phyloP scores from a whole-genome alignment of 805 yeast genomes.

The Saccharomycopsis sp. region DNA sequence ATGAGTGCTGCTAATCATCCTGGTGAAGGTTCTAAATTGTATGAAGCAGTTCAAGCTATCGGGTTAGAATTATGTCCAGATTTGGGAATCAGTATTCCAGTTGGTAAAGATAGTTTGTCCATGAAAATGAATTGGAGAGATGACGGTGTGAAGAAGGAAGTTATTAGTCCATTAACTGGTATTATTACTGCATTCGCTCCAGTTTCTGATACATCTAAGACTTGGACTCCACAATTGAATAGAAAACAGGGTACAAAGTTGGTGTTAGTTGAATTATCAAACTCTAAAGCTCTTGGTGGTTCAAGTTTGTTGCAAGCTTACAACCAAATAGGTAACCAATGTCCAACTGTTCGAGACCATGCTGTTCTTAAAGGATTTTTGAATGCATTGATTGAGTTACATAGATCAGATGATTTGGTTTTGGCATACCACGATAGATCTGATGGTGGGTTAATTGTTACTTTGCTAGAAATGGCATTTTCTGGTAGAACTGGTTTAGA shows the following conservation, averaged over 20 bases:
- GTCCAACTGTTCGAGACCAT: slow-evolving; percentile 78
- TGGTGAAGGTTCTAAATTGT: slow-evolving; percentile 92
- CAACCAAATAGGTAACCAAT: slow-evolving; percentile 72
- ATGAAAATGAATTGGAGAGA: slow-evolving; percentile 98
- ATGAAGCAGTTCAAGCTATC: slow-evolving; percentile 95
- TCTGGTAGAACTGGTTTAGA: slow-evolving; percentile 86
- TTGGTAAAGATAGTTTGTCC: slow-evolving; percentile 98
- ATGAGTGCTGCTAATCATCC: slow-evolving; percentile 94
- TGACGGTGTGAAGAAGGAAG: slow-evolving; percentile 50
- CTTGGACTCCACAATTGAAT: slow-evolving; percentile 90
- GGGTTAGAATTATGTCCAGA: slow-evolving; percentile 93
- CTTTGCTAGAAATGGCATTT: slow-evolving; percentile 92
- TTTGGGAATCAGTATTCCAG: slow-evolving; percentile 88
- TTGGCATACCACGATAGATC: slow-evolving; percentile 92
- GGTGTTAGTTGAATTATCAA: slow-evolving; percentile 69
- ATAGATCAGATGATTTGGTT: slow-evolving; percentile 51
- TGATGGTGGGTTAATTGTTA: slow-evolving; percentile 89
- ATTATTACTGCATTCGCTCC: slow-evolving; percentile 89
- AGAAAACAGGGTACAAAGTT: slow-evolving; percentile 50
- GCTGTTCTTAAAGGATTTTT: slow-evolving; percentile 60
- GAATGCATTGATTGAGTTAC: slow-evolving; percentile 63
- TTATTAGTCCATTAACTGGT: slow-evolving; percentile 90
- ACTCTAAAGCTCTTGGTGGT: slow-evolving; percentile 68
- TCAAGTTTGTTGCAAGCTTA: slow-evolving; percentile 94
- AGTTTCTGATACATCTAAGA: slow-evolving; percentile 72